Evolutionary conservation across 345 rosid species (phyloP).

Genomic region (Salix purpurea): DNA sequence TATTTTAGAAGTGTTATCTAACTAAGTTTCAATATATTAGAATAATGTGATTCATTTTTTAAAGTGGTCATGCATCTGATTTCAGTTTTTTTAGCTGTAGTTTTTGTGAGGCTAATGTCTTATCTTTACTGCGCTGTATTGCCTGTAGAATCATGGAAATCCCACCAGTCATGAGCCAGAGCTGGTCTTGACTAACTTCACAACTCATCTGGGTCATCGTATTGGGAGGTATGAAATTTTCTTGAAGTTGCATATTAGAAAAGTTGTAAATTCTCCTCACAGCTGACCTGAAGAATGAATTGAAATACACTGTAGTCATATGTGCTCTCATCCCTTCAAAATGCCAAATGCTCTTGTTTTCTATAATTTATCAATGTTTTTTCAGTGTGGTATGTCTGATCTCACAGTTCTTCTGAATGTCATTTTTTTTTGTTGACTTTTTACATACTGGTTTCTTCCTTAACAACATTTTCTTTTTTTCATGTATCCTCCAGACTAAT

Average conservation of each 20-base stretch:
- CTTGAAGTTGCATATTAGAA: not conserved
- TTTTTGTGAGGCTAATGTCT: not conserved
- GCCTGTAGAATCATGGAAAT: conserved; percentile 75
- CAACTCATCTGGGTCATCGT: conserved; percentile 88
- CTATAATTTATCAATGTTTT: not conserved
- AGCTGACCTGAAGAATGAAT: not conserved
- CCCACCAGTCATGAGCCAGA: conserved; percentile 92
- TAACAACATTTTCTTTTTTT: conserved; percentile 1
- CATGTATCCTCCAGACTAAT: conserved; percentile 43
- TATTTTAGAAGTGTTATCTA: not conserved
- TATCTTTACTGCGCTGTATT: not conserved
- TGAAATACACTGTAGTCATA: not conserved
- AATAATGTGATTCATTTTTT: not conserved
- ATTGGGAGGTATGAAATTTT: conserved; percentile 59
- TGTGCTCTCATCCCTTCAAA: not conserved
- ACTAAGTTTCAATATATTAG: not conserved
- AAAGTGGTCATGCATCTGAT: not conserved
- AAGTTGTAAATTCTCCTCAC: not conserved
- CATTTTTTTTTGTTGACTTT: not conserved
- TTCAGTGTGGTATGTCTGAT: not conserved
- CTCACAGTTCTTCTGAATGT: not conserved
- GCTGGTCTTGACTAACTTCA: conserved; percentile 77
- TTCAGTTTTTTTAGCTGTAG: not conserved
- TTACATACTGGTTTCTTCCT: not conserved
- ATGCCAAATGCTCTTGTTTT: not conserved